Conservation (phyloP, 441 rosid species). For the Iberis amara region DNA sequence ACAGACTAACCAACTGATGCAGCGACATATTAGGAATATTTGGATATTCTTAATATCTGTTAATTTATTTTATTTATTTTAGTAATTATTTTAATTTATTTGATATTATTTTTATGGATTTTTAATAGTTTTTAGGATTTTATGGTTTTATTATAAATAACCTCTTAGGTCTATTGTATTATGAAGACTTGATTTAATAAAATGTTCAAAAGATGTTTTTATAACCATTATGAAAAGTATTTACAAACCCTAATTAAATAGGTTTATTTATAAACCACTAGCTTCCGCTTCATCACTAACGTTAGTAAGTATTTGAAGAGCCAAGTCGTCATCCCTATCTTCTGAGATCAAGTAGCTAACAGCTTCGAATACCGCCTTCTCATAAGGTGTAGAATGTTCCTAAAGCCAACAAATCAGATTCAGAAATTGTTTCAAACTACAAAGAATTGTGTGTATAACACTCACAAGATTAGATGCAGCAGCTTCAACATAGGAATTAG, state of each 20-base stretch:
- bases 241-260: too few relatives aligned
- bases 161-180: too few relatives aligned
- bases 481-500: constrained; percentile 38
- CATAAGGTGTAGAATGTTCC: constrained; percentile 71
- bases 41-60: constrained; percentile 1
- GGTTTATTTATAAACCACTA: too few relatives aligned
- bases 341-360: constrained; percentile 48
- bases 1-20: neutral
- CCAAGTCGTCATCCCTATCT: constrained; percentile 61
- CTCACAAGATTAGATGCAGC: constrained; percentile 61
- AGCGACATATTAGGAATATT: neutral
- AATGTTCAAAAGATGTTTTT: too few relatives aligned
- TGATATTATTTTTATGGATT: too few relatives aligned
- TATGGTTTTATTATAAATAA: too few relatives aligned
- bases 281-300: too few relatives aligned
- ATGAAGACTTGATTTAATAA: too few relatives aligned
- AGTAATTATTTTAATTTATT: too few relatives aligned
- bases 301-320: constrained; percentile 52
- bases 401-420: constrained; percentile 13
- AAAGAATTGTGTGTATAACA: constrained; percentile 1
- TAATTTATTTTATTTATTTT: too few relatives aligned
- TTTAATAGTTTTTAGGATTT: too few relatives aligned
- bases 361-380: constrained; percentile 61
- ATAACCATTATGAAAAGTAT: too few relatives aligned
- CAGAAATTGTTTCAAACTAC: neutral